Base-by-base conservation (phyloP, 2,329 filamentous ascomycete genomes). In the Cladophialophora yegresii region DNA sequence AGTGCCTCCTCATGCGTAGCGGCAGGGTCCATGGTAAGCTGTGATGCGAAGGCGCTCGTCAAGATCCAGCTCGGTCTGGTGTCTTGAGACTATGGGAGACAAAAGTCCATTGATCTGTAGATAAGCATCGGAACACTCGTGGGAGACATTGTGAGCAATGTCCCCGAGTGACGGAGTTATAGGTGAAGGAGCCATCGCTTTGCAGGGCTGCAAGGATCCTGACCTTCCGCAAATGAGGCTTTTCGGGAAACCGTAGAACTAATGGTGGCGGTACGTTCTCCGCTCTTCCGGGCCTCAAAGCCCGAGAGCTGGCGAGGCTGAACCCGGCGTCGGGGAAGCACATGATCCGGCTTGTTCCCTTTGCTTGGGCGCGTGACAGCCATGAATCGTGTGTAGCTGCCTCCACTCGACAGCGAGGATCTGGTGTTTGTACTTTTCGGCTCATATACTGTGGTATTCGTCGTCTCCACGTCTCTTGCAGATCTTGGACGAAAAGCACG, bases 261-360 rank as follows among this genome's bases (percentile, higher is more conserved):
- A 43, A n/a, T 40, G 40, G 45, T 59, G 57, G 57, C 57, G 40
- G 20, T 40, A 12, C 30, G 30, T 59, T 51, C 23, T 36, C 59
- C 59, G 60, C 47, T 51, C 60, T 62, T 50, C 60, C 60, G 60
- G 54, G 4, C 20, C 20, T 22, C 13, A 10, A 33, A 32, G 9
- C 30, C 54, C 54, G 54, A 53, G 30, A 12, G 28, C 57, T 45
- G 40, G 30, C 40, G 2, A 32, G 30, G 45, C 6, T 22, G n/a
- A 5, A 50, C 47, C 30, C 54, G 16, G 13, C 28, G 13, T n/a
- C 16, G 36, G n/a, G 4, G 4, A 43, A 0, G 36, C 36, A 43
- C 36, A 16, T 43, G 36, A 43, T 43, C 7, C 1, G 36, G 5
- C 1, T 7, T 6, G 36, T 16, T 28, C 26, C 26, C 26, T 28